These are phyloP conservation scores for Ramularia endophylla DNA, from an alignment of 2,329 filamentous ascomycete genomes.

Conservation along the genomic window DNA sequence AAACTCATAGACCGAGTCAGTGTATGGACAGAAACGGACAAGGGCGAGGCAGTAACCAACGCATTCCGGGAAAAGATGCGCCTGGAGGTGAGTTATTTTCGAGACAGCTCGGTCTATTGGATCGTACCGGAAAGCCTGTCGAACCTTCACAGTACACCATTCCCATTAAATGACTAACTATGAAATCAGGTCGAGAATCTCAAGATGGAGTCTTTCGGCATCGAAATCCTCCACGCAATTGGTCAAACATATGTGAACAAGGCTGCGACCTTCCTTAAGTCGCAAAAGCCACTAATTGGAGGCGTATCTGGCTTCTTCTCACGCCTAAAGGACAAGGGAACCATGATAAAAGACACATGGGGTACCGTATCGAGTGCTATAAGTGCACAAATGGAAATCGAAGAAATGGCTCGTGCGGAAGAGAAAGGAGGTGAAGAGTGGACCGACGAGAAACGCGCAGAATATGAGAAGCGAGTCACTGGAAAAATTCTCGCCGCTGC, in stretches of 20 bases:
- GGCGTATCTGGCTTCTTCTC: slow-evolving; percentile 94
- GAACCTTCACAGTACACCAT: no score
- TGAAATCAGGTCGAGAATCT: no score
- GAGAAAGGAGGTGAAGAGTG: slow-evolving; percentile 93
- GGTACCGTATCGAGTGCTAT: slow-evolving; percentile 94
- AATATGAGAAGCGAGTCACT: slow-evolving; percentile 92
- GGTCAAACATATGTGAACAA: slow-evolving; percentile 87
- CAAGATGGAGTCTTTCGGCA: slow-evolving; percentile 98
- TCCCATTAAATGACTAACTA: no score
- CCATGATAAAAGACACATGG: slow-evolving; percentile 96
- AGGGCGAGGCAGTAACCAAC: slow-evolving; percentile 71
- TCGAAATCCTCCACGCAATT: slow-evolving; percentile 94
- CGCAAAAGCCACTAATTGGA: slow-evolving; percentile 76
- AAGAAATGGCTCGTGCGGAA: slow-evolving; percentile 97
- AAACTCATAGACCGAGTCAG: slow-evolving; percentile 87
- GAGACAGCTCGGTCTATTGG: no score
- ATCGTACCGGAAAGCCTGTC: no score
- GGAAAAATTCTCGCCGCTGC: slow-evolving; percentile 97
- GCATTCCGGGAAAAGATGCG: slow-evolving; percentile 93
- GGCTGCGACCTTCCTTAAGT: slow-evolving; percentile 80
- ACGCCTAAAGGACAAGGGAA: slow-evolving; percentile 92
- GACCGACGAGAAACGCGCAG: slow-evolving; percentile 94
- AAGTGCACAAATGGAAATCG: slow-evolving; percentile 96
- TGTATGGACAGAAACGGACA: slow-evolving; percentile 97
- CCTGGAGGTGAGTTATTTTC: slow-evolving; percentile 85